Base-by-base conservation (phyloP, 495 filamentous ascomycete species). In the Penicillium psychrofluorescens region DNA sequence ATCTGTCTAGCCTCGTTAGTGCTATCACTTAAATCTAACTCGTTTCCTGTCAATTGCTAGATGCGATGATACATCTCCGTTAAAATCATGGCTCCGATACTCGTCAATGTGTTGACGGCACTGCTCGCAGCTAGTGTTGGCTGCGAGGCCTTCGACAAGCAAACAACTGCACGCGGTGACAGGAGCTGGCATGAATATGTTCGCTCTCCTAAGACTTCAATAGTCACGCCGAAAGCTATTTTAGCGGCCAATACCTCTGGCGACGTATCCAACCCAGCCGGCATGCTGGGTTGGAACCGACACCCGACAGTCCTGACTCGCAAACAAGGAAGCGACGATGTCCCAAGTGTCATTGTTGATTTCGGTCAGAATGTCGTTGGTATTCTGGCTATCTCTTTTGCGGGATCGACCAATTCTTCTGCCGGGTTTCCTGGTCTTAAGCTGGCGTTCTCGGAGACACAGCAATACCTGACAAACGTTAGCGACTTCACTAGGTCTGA, bases 351-450 rank as follows among this genome's bases (percentile, higher is more conserved):
- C 4, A 58, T 71, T 3, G 49, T 72, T 27, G 71, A 72, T 49
- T 75, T 71, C 45, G 69, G 71, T 4, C 64, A 64, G 37, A 70
- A 72, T 50, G 51, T 67, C 7, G 66, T 66, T 28, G 71, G 71
- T 0, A 51, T 50, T 33, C 40, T 58, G 10, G 44, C 51, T 4
- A 60, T 67, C 22, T 38, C 47, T 4, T 64, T 64, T 43, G 53
- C 45, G 12, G 56, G 59, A 2, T 54, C 61, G 9, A 48, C 40
- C 12, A 63, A 59, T 37, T 38, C 30, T 10, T 45, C 47, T n/a
- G 33, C 36, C 10, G 47, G 47, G 2, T 36, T 38, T 11, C 71
- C 68, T 14, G 71, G 69, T 0, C 41, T 72, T 12, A 55, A 57
- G 41, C 41, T 75, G 44, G 64, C 67, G 6, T 75, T 75, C 48